Base-by-base conservation (phyloP, 2,329 filamentous ascomycete genomes). In the Penicillium psychrosexuale region DNA sequence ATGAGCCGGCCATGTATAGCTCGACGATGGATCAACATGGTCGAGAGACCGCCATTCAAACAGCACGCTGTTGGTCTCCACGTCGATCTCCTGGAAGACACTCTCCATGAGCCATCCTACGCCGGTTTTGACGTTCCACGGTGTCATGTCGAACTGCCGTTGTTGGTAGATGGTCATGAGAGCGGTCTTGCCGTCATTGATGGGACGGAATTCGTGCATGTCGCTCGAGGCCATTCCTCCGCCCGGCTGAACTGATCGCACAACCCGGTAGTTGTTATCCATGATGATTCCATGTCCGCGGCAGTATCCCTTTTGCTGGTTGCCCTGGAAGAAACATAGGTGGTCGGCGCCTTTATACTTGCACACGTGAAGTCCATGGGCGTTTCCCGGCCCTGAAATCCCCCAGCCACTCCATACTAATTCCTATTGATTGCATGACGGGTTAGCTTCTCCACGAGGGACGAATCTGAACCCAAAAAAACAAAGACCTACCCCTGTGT, bases 31-130 rank as follows among this genome's bases (percentile, higher is more conserved):
- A 58, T 79, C 75, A 40, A 80, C 71, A 62, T 81, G 78, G 58
- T 80, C 77, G 33, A 80, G 69, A 22, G 77, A 77, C 30, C 75
- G 72, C 78, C 78, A 81, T 59, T 80, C 77, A 52, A 81, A 81
- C 5, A 80, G 38, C 28, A 80, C 71, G 51, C 70, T 66, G 28
- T 73, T 75, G 8, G 77, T 80, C 48, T 80, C 77, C 36, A 81
- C 73, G 17, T 82, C 77, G 8, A 82, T 69, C 63, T 82, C 79
- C 62, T 82, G 79, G 56, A 82, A 81, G 2, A 80, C 71, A 51
- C 78, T 78, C 64, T 81, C 76, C 59, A 81, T 77, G 34, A 82
- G 65, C 77, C 78, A 82, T 1, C 78, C 78, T 56, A 80, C 70
- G 4, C 78, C 78, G 8, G 71, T 66, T 45, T 71, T 67, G 47